These are phyloP conservation scores for Nemania abortiva DNA, from an alignment of 2,329 filamentous ascomycete genomes.

Conservation along the genomic window DNA sequence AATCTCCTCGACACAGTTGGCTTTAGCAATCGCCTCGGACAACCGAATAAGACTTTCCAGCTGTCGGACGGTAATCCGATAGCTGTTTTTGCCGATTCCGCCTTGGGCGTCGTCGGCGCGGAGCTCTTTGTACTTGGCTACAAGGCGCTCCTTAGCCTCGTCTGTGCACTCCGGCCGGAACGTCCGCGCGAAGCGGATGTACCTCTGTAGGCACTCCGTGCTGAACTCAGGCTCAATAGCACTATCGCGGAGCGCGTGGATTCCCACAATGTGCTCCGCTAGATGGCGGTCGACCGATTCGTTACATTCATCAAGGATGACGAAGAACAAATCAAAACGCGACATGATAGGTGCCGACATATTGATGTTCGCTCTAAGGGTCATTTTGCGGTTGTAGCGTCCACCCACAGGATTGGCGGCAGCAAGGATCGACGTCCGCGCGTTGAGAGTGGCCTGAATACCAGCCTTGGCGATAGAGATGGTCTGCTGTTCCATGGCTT, in stretches of 20 bases:
- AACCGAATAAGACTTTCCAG: constrained; percentile 95
- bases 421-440: constrained; percentile 92
- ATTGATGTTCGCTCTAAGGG: constrained; percentile 94
- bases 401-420: constrained; percentile 96
- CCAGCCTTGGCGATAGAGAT: constrained; percentile 99
- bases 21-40: constrained; percentile 97
- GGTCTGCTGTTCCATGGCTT: constrained; percentile 99
- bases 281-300: constrained; percentile 90
- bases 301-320: constrained; percentile 96
- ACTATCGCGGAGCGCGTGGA: constrained; percentile 92
- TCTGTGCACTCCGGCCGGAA: constrained; percentile 94
- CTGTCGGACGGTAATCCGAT: constrained; percentile 96
- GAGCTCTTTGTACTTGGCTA: constrained; percentile 95
- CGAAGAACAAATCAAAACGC: constrained; percentile 98
- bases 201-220: constrained; percentile 95
- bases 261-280: constrained; percentile 92
- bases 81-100: constrained; percentile 92
- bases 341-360: constrained; percentile 99
- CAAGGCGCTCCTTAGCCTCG: constrained; percentile 85
- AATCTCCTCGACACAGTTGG: constrained; percentile 94
- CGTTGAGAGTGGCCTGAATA: constrained; percentile 97
- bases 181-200: constrained; percentile 94
- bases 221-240: constrained; percentile 93
- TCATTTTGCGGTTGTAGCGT: constrained; percentile 96
- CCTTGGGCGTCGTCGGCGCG: constrained; percentile 93